phyloP scores from a whole-genome alignment of 2,329 filamentous ascomycete species.

The Dactylonectria estremocensis region DNA sequence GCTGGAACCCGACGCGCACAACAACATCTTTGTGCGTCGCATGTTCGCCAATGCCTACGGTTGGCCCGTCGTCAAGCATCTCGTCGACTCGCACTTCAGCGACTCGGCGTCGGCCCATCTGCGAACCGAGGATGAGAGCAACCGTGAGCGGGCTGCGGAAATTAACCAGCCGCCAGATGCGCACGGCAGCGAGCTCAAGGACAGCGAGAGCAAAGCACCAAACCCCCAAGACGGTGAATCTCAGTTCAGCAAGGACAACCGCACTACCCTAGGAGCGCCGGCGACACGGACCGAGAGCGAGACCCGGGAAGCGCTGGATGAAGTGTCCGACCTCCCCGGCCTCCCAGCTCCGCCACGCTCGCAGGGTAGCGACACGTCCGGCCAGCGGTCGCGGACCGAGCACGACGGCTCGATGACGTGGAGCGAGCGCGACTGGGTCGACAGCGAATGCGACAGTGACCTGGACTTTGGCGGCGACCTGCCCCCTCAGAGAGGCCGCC shows the following conservation, averaged over 20 bases:
- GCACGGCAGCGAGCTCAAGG: slow-evolving; percentile 77
- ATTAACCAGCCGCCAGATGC: slow-evolving; percentile 69
- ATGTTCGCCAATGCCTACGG: slow-evolving; percentile 98
- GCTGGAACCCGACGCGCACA: slow-evolving; percentile 96
- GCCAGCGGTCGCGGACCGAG: slow-evolving; percentile 39
- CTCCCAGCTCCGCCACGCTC: slow-evolving; percentile 54
- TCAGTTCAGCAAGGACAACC: slow-evolving; percentile 36
- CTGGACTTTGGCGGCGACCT: slow-evolving; percentile 47
- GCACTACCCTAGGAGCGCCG: slow-evolving; percentile 15
- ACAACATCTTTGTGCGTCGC: slow-evolving; percentile 96
- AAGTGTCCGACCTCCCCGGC: slow-evolving; percentile 64
- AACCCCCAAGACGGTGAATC: too few species aligned
- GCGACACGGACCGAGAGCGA: slow-evolving; percentile 49
- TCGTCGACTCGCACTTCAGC: slow-evolving; percentile 95
- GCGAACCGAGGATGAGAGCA: slow-evolving; percentile 77
- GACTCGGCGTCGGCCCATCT: slow-evolving; percentile 75
- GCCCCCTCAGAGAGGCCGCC: slow-evolving; percentile 34
- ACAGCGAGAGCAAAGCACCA: slow-evolving; percentile 37
- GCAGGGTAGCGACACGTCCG: slow-evolving; percentile 42
- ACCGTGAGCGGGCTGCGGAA: slow-evolving; percentile 78
- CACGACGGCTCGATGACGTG: slow-evolving; percentile 71
- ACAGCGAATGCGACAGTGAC: slow-evolving; percentile 48
- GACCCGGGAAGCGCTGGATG: slow-evolving; percentile 58
- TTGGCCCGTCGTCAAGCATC: slow-evolving; percentile 96
- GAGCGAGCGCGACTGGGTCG: slow-evolving; percentile 63